Evolutionary conservation across 768 basidiomycete genomes (phyloP).

Genomic region (Neoboletus subvelutipes): DNA sequence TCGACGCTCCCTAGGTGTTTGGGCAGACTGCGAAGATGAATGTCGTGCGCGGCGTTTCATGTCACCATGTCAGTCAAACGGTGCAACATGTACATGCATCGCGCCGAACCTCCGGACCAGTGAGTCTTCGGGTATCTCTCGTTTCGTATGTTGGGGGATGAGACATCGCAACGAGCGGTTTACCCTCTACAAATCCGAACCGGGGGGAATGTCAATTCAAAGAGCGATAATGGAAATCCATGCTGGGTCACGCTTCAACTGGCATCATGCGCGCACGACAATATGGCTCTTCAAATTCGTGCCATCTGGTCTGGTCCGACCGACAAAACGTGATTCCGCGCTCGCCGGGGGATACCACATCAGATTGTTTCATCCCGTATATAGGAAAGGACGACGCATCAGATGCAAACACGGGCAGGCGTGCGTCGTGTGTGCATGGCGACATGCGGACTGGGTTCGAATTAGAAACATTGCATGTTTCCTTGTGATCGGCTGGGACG

Average conservation of each 20-base stretch:
- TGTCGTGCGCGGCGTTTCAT: neutral
- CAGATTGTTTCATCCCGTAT: neutral
- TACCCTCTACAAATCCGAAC: neutral
- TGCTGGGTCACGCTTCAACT: neutral
- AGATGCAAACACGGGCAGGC: neutral
- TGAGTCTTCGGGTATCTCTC: neutral
- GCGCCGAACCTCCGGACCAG: neutral
- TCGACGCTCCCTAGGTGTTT: neutral
- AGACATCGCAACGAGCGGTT: neutral
- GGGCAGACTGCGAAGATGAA: neutral
- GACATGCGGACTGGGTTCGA: neutral
- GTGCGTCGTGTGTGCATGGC: neutral
- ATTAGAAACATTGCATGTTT: neutral
- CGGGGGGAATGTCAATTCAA: neutral
- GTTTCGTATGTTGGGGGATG: neutral
- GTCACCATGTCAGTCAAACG: neutral
- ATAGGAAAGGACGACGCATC: neutral
- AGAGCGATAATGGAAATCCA: neutral
- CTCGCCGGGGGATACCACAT: neutral
- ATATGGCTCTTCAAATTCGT: neutral
- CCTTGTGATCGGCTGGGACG: neutral
- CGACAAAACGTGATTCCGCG: neutral
- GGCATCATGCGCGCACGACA: neutral
- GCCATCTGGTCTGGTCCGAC: neutral
- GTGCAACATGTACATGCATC: neutral